phyloP scores from a whole-genome alignment of 1,284 basidiomycete species.

The Sanghuangporus sanghuang region DNA sequence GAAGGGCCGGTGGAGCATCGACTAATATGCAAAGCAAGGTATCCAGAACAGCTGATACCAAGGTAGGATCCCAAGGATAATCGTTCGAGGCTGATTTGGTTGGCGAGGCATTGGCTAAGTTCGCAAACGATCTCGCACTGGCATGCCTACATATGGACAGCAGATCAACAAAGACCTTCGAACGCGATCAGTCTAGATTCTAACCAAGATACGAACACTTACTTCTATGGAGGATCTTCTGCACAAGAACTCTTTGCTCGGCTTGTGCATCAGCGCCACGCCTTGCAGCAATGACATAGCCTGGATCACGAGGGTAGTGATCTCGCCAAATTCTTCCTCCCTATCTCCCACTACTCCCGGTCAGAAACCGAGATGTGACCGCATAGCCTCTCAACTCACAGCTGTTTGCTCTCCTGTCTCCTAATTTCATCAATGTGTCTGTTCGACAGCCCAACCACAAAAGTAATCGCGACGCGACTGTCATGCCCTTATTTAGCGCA shows the following conservation, averaged over 20 bases:
- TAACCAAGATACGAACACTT: constrained; percentile 19
- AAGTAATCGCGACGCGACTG: constrained; percentile 58
- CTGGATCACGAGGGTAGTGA: constrained; percentile 48
- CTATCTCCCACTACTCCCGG: background rate
- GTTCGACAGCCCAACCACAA: constrained; percentile 46
- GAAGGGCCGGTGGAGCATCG: constrained; percentile 66
- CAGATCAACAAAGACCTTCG: constrained; percentile 60
- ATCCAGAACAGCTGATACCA: constrained; percentile 69
- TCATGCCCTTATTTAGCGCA: background rate
- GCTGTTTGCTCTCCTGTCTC: constrained; percentile 2
- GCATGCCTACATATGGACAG: constrained; percentile 66
- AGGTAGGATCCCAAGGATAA: constrained; percentile 25
- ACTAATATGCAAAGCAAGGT: constrained; percentile 81
- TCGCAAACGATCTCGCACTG: constrained; percentile 27
- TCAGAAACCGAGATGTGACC: background rate
- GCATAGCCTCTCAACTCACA: background rate
- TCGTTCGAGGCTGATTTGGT: constrained; percentile 19
- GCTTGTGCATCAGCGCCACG: constrained; percentile 61
- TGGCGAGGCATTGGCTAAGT: constrained; percentile 17
- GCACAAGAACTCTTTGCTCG: constrained; percentile 67
- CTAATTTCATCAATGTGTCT: constrained; percentile 32
- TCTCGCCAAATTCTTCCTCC: constrained; percentile 36
- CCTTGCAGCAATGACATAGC: constrained; percentile 75
- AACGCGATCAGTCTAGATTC: constrained; percentile 5
- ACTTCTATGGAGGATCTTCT: constrained; percentile 72